Conservation (phyloP, 2,329 filamentous ascomycete species). For the Cordyceps sp. region DNA sequence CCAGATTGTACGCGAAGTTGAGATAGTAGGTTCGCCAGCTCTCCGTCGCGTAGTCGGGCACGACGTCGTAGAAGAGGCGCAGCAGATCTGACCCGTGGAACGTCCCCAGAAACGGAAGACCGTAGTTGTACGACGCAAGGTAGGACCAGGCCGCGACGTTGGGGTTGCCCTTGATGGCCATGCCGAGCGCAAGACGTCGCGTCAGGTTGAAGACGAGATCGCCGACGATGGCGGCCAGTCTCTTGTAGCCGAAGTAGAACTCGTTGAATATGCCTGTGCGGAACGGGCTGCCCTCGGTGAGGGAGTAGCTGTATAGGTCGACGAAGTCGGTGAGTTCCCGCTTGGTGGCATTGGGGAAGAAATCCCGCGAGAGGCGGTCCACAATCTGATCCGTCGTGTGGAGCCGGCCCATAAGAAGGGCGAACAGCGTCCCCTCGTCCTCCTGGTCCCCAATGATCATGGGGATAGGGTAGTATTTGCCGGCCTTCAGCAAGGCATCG, state of each 20-base stretch:
- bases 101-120: too few relatives aligned
- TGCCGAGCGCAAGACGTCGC: too few relatives aligned
- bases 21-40: too few relatives aligned
- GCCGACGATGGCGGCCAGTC: slow-evolving; percentile 44
- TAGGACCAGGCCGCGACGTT: too few relatives aligned
- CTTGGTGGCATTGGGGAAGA: slow-evolving; percentile 40
- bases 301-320: not conserved
- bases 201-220: too few relatives aligned
- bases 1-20: too few relatives aligned
- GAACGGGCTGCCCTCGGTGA: not conserved
- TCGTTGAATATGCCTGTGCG: slow-evolving; percentile 36
- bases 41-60: too few relatives aligned
- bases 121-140: too few relatives aligned
- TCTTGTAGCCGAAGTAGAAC: slow-evolving; percentile 49
- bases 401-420: slow-evolving; percentile 52
- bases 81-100: too few relatives aligned
- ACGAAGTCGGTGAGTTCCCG: slow-evolving; percentile 21
- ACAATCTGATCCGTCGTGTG: slow-evolving; percentile 41
- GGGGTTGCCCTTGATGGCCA: too few relatives aligned
- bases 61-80: too few relatives aligned
- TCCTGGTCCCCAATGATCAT: slow-evolving; percentile 56
- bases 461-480: slow-evolving; percentile 31
- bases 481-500: slow-evolving; percentile 34
- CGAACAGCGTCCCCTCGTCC: slow-evolving; percentile 64
- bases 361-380: slow-evolving; percentile 41